These are phyloP conservation scores for Paraconiothyrium brasiliense DNA, from an alignment of 2,329 filamentous ascomycete genomes.

Conservation along the genomic window DNA sequence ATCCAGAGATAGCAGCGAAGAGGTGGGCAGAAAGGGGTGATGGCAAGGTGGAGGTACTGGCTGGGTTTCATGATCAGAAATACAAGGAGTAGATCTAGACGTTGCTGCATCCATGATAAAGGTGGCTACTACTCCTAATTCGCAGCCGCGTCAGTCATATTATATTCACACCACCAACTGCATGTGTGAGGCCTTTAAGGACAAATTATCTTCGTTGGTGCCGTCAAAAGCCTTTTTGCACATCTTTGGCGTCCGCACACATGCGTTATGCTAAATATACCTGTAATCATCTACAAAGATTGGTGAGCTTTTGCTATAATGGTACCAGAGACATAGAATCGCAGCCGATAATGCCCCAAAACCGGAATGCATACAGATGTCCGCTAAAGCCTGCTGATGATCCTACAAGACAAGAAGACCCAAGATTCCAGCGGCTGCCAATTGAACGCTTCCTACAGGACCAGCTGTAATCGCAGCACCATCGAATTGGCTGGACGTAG, in stretches of 20 bases:
- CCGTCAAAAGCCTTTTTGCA: no score
- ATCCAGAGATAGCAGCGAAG: constrained; percentile 33
- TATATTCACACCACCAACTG: no score
- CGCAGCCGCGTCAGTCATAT: background rate
- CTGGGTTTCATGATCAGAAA: constrained; percentile 32
- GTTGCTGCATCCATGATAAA: background rate
- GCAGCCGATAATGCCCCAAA: background rate
- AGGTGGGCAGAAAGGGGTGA: constrained; percentile 34
- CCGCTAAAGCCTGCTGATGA: background rate
- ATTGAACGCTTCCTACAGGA: background rate
- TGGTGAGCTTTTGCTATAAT: no score
- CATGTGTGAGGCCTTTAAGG: no score
- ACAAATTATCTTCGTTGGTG: no score
- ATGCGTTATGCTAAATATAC: no score
- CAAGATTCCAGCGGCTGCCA: constrained; percentile 6
- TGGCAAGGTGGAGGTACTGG: constrained; percentile 34
- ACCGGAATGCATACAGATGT: background rate
- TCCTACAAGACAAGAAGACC: constrained; percentile 3
- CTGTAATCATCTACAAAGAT: no score
- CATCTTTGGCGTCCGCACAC: no score
- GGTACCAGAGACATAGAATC: no score
- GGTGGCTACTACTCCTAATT: background rate
- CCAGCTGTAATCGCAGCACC: constrained; percentile 1
- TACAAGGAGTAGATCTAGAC: constrained; percentile 28
- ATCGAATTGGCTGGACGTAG: background rate